Evolutionary conservation across 257 asterid species (phyloP), one percentile per base, ranked within the genome.

Genomic region (Ligustrum vulgare): DNA sequence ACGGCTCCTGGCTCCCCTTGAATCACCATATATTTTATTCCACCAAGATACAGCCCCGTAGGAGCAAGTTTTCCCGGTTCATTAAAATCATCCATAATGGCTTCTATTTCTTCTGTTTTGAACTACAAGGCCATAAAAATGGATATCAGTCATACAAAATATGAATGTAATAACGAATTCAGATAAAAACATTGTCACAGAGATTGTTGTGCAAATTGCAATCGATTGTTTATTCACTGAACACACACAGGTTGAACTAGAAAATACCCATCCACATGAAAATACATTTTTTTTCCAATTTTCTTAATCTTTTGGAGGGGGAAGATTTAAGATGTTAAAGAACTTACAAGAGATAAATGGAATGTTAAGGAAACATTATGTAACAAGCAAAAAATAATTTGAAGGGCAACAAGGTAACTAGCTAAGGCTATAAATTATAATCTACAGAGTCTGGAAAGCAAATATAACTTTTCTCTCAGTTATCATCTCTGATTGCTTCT

Each of bases 1-100:
- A 83, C 87, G 4, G 78, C 85, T 63, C 87, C 87, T 0, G 89
- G 81, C 54, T 86, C 89, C 7, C 89, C 87, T 75, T 86, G 89
- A 51, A 84, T 84, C 9, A 84, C 85, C 87, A 80, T 84, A 54
- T 84, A 84, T 75, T 84, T 84, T 25, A 76, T 39, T 47, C 86
- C 87, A 67, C 89, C 89, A 3, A 86, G 75, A 75, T 74, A 25
- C 69, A 86, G 75, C 18, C 89, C 87, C 2, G 86, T 86, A 4
- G 87, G 89, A 64, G 87, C 89, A 74, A 86, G 87, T 72, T 80
- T 81, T 18, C 89, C 87, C 15, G 87, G 89, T 65, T 83, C 87
- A 8, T 75, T 82, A 75, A 86, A 86, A 64, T 86, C 89, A 0
- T 69, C 85, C 89, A 86, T 79, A 23, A 86, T 83, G 5, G 62